Conservation (phyloP, 768 basidiomycete genomes). For the Tephrocybe rancida region DNA sequence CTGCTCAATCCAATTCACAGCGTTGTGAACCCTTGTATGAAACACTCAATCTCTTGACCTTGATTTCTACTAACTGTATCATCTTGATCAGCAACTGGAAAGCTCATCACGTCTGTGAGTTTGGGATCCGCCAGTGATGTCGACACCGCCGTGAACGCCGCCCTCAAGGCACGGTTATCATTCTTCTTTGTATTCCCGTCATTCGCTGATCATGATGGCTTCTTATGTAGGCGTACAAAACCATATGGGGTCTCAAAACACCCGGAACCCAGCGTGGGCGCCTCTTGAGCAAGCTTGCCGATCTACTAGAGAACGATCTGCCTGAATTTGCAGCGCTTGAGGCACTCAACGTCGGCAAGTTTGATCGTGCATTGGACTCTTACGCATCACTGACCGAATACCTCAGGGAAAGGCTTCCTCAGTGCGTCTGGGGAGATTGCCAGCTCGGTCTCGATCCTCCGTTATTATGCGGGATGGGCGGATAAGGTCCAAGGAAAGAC, state of each 20-base stretch:
- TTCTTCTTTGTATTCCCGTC: not conserved
- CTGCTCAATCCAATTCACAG: conserved; percentile 40
- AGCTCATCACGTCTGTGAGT: conserved; percentile 56
- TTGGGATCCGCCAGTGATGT: conserved; percentile 73
- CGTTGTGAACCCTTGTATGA: conserved; percentile 24
- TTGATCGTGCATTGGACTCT: conserved; percentile 3
- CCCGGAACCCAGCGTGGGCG: conserved; percentile 49
- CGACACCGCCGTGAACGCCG: conserved; percentile 72
- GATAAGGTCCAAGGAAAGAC: conserved; percentile 70
- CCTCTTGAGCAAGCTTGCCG: conserved; percentile 56
- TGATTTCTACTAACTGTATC: conserved; percentile 2
- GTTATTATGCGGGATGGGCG: conserved; percentile 81
- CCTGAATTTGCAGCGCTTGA: conserved; percentile 68
- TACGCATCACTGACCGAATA: too few species aligned
- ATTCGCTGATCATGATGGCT: not conserved
- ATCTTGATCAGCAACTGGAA: conserved; percentile 55
- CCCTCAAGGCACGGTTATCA: conserved; percentile 48
- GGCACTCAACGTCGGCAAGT: conserved; percentile 51
- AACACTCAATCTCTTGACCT: not conserved
- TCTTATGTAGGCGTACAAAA: conserved; percentile 35
- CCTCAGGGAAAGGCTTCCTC: not conserved
- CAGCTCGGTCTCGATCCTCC: conserved; percentile 43
- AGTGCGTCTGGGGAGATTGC: conserved; percentile 35
- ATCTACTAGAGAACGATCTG: conserved; percentile 53
- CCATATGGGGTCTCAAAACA: conserved; percentile 57